These are phyloP conservation scores for Sporothrix protearum DNA, from an alignment of 2,329 filamentous ascomycete genomes.

Conservation along the genomic window DNA sequence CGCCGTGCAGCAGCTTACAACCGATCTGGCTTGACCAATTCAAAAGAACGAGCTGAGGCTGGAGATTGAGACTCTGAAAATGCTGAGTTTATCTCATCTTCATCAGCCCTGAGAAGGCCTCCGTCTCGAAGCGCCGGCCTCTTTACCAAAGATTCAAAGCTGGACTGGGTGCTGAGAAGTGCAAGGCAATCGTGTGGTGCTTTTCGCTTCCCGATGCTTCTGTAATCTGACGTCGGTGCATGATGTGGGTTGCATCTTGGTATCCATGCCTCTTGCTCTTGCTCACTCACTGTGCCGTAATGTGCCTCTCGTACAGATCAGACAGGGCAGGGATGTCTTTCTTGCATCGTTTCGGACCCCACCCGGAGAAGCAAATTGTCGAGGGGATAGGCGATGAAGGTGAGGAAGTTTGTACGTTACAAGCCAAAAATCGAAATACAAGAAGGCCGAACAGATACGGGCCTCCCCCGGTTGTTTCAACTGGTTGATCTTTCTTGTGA, in stretches of 20 bases:
- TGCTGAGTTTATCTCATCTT: neutral
- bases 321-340: neutral
- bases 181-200: neutral
- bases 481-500: neutral
- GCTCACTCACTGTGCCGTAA: neutral
- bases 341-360: neutral
- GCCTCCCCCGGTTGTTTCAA: neutral
- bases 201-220: neutral
- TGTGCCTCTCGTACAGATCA: neutral
- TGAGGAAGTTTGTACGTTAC: neutral
- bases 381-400: neutral
- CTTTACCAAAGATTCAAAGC: neutral
- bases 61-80: neutral
- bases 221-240: neutral
- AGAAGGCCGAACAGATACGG: neutral
- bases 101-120: constrained; percentile 9
- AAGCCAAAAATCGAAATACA: neutral
- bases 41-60: constrained; percentile 8
- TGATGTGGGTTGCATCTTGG: neutral
- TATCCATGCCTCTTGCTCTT: constrained; percentile 1
- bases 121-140: constrained; percentile 18
- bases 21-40: neutral
- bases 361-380: constrained; percentile 7
- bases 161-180: constrained; percentile 1
- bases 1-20: neutral